Percentiles rank a stretch among this genome's conserved stretches.
Conservation (phyloP, 1,284 basidiomycete genomes). For the Austropuccinia psidii region DNA sequence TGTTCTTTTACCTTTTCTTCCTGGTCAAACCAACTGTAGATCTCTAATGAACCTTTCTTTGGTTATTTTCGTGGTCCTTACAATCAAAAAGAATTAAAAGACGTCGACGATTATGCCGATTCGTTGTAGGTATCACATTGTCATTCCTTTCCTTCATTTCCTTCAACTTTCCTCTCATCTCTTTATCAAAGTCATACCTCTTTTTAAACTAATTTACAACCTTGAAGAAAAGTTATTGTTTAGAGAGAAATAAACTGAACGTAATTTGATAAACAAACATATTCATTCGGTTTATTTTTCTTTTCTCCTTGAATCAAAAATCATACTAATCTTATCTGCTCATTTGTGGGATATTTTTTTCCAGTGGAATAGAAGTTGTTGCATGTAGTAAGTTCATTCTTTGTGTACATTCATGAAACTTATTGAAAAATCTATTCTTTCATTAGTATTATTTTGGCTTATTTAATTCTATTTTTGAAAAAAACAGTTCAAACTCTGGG, state of each 20-base stretch:
- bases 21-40: conserved; percentile 36
- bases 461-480: neutral
- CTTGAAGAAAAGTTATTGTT: neutral
- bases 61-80: conserved; percentile 47
- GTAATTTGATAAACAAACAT: neutral
- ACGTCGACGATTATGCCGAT: conserved; percentile 48
- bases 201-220: no score
- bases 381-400: conserved; percentile 38
- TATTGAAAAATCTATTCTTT: neutral
- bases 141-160: no score
- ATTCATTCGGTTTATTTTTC: neutral
- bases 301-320: no score
- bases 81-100: conserved; percentile 42
- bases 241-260: no score
- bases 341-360: no score
- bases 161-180: no score
- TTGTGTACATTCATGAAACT: neutral
- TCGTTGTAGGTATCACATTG: conserved; percentile 37
- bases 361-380: conserved; percentile 44
- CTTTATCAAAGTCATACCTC: no score
- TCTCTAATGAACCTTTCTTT: conserved; percentile 49
- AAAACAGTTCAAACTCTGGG: conserved; percentile 47
- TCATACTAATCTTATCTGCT: neutral
- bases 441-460: neutral
- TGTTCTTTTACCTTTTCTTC: neutral